Conservation (phyloP, 441 rosid genomes). For the Jatropha multifida region DNA sequence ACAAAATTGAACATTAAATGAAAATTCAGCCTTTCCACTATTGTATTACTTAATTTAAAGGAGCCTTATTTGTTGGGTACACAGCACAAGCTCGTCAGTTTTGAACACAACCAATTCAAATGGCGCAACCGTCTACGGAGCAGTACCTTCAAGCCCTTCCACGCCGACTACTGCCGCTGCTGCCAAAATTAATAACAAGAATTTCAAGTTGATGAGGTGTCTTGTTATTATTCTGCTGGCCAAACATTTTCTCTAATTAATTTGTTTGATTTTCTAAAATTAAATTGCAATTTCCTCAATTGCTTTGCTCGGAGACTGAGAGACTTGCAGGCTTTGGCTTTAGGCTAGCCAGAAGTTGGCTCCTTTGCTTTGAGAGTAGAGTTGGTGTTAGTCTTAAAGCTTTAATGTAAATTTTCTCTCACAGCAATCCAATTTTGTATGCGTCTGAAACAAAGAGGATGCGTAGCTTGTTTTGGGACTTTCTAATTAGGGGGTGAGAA, state of each 20-base stretch:
- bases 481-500: too few relatives aligned
- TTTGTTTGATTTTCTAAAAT: background rate
- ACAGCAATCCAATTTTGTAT: too few relatives aligned
- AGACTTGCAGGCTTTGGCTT: too few relatives aligned
- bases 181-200: slow-evolving; percentile 12
- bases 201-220: slow-evolving; percentile 9
- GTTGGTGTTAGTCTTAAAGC: too few relatives aligned
- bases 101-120: slow-evolving; percentile 79
- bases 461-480: too few relatives aligned
- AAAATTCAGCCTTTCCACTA: background rate
- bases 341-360: too few relatives aligned
- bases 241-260: background rate
- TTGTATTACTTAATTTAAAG: background rate
- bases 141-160: slow-evolving; percentile 61
- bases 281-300: background rate
- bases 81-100: slow-evolving; percentile 80
- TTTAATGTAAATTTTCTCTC: too few relatives aligned
- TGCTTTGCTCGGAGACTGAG: background rate
- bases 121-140: slow-evolving; percentile 75
- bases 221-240: slow-evolving; percentile 18
- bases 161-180: slow-evolving; percentile 45
- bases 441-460: too few relatives aligned
- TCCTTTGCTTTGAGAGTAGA: too few relatives aligned
- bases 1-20: too few relatives aligned
- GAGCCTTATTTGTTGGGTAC: background rate